These are phyloP conservation scores for Pichia sp. DNA, from an alignment of 1,139 yeast genomes.

Conservation along the genomic window DNA sequence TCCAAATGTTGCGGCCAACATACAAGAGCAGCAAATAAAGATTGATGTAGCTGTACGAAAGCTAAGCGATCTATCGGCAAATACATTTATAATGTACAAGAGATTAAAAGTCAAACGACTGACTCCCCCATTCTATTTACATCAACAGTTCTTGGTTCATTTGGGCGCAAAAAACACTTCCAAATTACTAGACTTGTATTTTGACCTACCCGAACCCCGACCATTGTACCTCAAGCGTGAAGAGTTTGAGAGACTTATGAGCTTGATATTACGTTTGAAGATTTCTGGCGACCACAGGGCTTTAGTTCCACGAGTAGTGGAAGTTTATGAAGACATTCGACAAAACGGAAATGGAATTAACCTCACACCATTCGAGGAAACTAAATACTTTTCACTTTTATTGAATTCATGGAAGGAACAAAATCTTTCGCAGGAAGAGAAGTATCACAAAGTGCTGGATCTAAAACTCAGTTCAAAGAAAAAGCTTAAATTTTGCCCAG, in stretches of 20 bases:
- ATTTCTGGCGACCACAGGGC: slow-evolving; percentile 14
- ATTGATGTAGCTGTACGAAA: slow-evolving; percentile 7
- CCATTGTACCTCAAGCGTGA: slow-evolving; percentile 21
- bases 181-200: slow-evolving; percentile 19
- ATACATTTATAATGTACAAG: slow-evolving; percentile 14
- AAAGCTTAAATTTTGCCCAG: slow-evolving; percentile 9
- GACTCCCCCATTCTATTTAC: slow-evolving; percentile 21
- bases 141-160: slow-evolving; percentile 19
- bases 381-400: slow-evolving; percentile 22
- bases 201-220: slow-evolving; percentile 22
- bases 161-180: slow-evolving; percentile 12
- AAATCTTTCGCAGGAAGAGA: slow-evolving; percentile 5
- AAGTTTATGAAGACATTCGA: slow-evolving; percentile 22
- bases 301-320: slow-evolving; percentile 15
- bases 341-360: slow-evolving; percentile 17
- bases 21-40: slow-evolving; percentile 13
- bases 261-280: slow-evolving; percentile 15
- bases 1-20: slow-evolving; percentile 4
- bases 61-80: slow-evolving; percentile 13
- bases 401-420: slow-evolving; percentile 11
- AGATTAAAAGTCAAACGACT: slow-evolving; percentile 14
- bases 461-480: slow-evolving; percentile 1
- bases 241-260: slow-evolving; percentile 25
- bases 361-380: slow-evolving; percentile 23
- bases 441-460: slow-evolving; percentile 1